Evolutionary conservation across 257 asterid species (phyloP).

Genomic region (Eustoma russellianum): DNA sequence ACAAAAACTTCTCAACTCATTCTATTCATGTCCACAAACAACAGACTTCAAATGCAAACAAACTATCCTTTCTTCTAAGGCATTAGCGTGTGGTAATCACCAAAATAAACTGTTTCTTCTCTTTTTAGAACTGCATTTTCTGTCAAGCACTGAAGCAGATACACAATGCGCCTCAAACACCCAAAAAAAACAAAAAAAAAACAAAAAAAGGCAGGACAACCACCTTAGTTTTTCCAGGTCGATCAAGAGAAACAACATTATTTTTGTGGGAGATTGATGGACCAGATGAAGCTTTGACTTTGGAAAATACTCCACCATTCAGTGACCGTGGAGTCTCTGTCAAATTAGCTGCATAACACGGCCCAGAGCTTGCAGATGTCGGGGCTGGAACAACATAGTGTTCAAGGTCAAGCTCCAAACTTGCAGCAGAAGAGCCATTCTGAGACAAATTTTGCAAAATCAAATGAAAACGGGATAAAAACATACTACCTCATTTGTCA

Average conservation of each 20-base stretch:
- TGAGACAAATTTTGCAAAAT: constrained; percentile 22
- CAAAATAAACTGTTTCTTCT: no score
- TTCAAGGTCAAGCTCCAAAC: constrained; percentile 92
- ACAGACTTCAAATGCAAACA: no score
- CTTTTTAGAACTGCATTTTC: no score
- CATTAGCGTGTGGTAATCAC: background rate
- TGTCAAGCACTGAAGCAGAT: background rate
- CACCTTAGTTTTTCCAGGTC: constrained; percentile 42
- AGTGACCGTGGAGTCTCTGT: constrained; percentile 89
- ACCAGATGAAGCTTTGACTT: constrained; percentile 39
- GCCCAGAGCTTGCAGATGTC: constrained; percentile 59
- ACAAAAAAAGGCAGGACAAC: no score
- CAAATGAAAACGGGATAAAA: background rate
- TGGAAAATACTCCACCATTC: constrained; percentile 51
- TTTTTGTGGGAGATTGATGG: constrained; percentile 31
- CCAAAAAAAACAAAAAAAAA: constrained; percentile 8
- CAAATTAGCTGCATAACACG: constrained; percentile 85
- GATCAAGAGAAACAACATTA: constrained; percentile 46
- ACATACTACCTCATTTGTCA: background rate
- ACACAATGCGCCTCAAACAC: constrained; percentile 5
- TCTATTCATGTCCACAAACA: no score
- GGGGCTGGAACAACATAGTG: constrained; percentile 98
- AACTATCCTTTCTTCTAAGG: no score
- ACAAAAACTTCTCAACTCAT: no score
- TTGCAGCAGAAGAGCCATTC: constrained; percentile 76